phyloP scores from a whole-genome alignment of 164 flowering plant genomes.

The Kalanchoe fedtschenkoi region DNA sequence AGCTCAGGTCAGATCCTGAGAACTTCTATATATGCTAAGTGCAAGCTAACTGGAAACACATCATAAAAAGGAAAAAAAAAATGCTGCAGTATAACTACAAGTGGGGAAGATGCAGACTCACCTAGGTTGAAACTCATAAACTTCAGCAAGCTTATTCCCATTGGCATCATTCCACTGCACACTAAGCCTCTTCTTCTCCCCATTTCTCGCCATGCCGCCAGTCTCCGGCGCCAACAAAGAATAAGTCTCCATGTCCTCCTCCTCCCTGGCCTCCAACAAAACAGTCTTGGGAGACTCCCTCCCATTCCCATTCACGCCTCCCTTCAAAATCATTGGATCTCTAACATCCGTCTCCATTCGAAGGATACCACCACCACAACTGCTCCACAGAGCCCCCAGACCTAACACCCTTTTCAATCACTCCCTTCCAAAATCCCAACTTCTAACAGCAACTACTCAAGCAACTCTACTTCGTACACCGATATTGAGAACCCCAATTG shows the following conservation, averaged over 20 bases:
- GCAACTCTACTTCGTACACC: background rate
- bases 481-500: background rate
- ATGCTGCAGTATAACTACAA: background rate
- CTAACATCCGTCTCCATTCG: constrained; percentile 5
- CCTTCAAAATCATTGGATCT: background rate
- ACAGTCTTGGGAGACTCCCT: background rate
- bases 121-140: constrained; percentile 76
- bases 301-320: background rate
- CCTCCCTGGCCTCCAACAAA: constrained; percentile 11
- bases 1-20: background rate
- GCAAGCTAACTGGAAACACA: background rate
- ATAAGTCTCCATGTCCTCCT: constrained; percentile 6
- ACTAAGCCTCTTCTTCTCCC: constrained; percentile 36
- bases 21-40: background rate
- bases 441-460: background rate
- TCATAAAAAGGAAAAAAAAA: too few species aligned
- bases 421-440: background rate
- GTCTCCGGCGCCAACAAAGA: constrained; percentile 6
- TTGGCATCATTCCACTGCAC: constrained; percentile 86
- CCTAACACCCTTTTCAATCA: constrained; percentile 2
- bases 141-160: constrained; percentile 69
- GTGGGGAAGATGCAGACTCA: constrained; percentile 18
- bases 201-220: background rate
- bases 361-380: background rate
- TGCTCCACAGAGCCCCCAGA: background rate